A percentile compares a stretch with the other conserved stretches of the same genome.
Evolutionary conservation across 1,139 yeast species (phyloP).

Genomic region (Debaryomyces psychrophilus): DNA sequence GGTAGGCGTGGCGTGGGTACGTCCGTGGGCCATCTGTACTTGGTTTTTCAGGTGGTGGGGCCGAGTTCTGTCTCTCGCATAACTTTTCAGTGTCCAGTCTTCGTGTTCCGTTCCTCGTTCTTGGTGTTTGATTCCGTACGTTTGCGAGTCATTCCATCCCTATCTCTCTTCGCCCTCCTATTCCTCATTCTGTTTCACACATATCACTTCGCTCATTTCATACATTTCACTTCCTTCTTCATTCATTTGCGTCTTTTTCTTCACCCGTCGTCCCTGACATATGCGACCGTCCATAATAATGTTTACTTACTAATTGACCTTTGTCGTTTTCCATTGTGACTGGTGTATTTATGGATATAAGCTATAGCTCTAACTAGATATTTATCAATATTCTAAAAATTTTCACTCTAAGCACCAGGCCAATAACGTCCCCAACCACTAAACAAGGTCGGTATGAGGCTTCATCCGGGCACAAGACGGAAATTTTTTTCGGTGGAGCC

Average conservation of each 20-base stretch:
- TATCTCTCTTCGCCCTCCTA: too few species aligned
- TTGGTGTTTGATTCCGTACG: too few species aligned
- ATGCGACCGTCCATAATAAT: not conserved
- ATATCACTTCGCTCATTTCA: too few species aligned
- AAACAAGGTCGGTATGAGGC: constrained; percentile 8
- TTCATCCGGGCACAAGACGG: constrained; percentile 8
- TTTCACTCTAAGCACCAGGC: constrained; percentile 18
- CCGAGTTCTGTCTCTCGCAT: not conserved
- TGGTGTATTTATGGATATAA: constrained; percentile 24
- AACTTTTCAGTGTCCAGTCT: not conserved
- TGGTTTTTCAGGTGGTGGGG: not conserved
- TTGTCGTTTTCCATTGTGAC: constrained; percentile 99
- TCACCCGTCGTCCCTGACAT: not conserved
- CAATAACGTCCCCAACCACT: constrained; percentile 12
- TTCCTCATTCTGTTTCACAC: too few species aligned
- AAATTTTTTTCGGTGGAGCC: constrained; percentile 9
- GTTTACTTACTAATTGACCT: constrained; percentile 93
- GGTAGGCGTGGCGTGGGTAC: too few species aligned
- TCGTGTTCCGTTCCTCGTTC: not conserved
- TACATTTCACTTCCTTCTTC: not conserved
- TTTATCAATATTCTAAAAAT: constrained; percentile 19
- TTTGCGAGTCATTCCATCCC: too few species aligned
- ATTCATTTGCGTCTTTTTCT: not conserved
- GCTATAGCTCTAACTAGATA: constrained; percentile 13
- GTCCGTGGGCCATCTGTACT: too few species aligned